A percentile compares a stretch with the other conserved stretches of the same genome.
Conservation (phyloP, 2,329 filamentous ascomycete species). For the Paecilomyces variotii region DNA sequence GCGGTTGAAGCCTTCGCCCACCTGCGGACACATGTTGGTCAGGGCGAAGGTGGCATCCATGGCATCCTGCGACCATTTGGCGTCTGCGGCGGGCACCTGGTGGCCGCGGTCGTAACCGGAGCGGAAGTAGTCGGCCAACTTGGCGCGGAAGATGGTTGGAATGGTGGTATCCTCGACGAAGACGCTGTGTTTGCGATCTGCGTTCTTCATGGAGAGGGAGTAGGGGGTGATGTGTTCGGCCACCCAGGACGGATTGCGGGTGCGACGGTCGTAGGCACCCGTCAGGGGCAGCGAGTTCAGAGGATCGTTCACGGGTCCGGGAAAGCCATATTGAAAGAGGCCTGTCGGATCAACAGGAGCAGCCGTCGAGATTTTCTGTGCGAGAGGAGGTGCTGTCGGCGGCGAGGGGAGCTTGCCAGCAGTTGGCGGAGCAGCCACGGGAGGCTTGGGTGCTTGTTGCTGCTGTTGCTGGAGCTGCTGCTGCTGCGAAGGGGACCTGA, state of each 20-base stretch:
- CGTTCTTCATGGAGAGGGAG: slow-evolving; percentile 66
- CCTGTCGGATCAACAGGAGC: slow-evolving; percentile 63
- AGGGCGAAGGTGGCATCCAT: slow-evolving; percentile 95
- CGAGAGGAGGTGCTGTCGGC: slow-evolving; percentile 18
- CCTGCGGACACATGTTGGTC: slow-evolving; percentile 96
- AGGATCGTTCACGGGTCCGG: slow-evolving; percentile 79
- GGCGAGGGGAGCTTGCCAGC: slow-evolving; percentile 22
- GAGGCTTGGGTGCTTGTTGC: slow-evolving; percentile 18
- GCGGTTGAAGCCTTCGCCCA: slow-evolving; percentile 95
- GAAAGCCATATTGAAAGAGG: slow-evolving; percentile 82
- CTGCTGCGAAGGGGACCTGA: slow-evolving; percentile 46
- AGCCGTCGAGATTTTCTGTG: slow-evolving; percentile 17
- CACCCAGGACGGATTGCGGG: slow-evolving; percentile 89
- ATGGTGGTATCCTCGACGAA: slow-evolving; percentile 78
- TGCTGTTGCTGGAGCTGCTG: background rate
- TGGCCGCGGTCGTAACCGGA: slow-evolving; percentile 94
- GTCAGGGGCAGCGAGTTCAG: slow-evolving; percentile 68
- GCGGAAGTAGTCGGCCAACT: slow-evolving; percentile 87
- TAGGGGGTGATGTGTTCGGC: slow-evolving; percentile 91
- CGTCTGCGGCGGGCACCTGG: slow-evolving; percentile 93
- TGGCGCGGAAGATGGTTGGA: slow-evolving; percentile 79
- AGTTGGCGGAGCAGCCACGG: slow-evolving; percentile 22
- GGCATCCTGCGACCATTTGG: slow-evolving; percentile 86
- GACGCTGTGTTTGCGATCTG: slow-evolving; percentile 72
- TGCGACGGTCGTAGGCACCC: slow-evolving; percentile 83